Evolutionary conservation across 306 rosid species (phyloP), one percentile per base, ranked within the genome.

Genomic region (Delonix regia): DNA sequence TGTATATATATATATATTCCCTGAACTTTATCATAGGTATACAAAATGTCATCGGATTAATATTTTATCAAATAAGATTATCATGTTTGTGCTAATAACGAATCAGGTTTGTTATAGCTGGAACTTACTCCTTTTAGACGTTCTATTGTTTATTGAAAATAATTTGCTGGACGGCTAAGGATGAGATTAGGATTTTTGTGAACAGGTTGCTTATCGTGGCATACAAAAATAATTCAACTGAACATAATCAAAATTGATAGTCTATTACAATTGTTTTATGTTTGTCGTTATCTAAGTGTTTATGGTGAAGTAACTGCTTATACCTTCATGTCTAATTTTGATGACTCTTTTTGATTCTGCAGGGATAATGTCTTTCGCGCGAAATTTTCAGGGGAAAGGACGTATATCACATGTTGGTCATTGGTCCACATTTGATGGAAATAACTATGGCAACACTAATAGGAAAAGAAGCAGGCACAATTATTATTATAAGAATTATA

Each of bases 311-410:
- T 24, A 9, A 38, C 5, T 61, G 73, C 11, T 45, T 49, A 60
- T 34, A 38, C 48, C 73, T 69, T 42, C 10, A 18, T 75, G 63
- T 33, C 61, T 75, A 36, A 67, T 51, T 84, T 51, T 74, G 56
- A 15, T 62, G 61, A 28, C 14, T 61, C 10, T 21, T 68, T 68
- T 1, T 44, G 71, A 57, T 47, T 61, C 78, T 41, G 77, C 89
- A 93, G 98, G 89, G 84, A 69, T 48, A 45, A 95, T 95, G 99
- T 78, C 98, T 60, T 86, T 78, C 78, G 62, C 65, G 45, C 87
- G 85, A 70, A 87, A 89, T 84, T 83, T 75, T 41, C 88, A 80
- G 67, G 75, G 88, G 13, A 92, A 89, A 70, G 89, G 89, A 63
- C 89, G 63, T 25, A 78, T 56, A 21, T 53, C 77, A 59, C 78